phyloP scores from a whole-genome alignment of 768 basidiomycete genomes.

The Pleurotus sapidus region DNA sequence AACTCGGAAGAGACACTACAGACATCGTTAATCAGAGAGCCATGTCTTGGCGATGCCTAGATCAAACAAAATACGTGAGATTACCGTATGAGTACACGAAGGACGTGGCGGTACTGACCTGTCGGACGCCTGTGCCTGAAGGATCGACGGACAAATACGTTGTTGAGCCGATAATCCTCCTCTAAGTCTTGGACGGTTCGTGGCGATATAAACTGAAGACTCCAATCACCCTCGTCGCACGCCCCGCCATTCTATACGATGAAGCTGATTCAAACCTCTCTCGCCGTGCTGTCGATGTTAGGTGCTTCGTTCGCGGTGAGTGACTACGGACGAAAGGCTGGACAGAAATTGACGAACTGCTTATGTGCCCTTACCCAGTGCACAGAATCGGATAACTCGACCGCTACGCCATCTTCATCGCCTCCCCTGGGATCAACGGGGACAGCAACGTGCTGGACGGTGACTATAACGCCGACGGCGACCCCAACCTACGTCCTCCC shows the following conservation, averaged over 20 bases:
- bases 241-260: neutral
- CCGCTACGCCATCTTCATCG: neutral
- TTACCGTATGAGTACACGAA: too few relatives aligned
- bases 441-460: conserved; percentile 4
- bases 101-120: too few relatives aligned
- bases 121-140: too few relatives aligned
- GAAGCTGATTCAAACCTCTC: neutral
- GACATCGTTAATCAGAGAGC: too few relatives aligned
- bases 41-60: too few relatives aligned
- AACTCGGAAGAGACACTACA: too few relatives aligned
- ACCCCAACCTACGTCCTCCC: neutral
- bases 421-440: conserved; percentile 1
- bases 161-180: too few relatives aligned
- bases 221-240: too few relatives aligned
- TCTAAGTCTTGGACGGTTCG: too few relatives aligned
- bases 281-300: neutral
- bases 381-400: neutral
- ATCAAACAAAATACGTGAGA: too few relatives aligned
- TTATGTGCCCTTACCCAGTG: neutral
- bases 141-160: too few relatives aligned
- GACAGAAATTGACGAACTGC: neutral
- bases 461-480: neutral
- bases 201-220: too few relatives aligned
- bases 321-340: neutral
- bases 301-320: neutral